Percentiles rank a stretch among this genome's conserved stretches.
phyloP scores from a whole-genome alignment of 2,329 filamentous ascomycete species.

The Pseudopyricularia javanii region DNA sequence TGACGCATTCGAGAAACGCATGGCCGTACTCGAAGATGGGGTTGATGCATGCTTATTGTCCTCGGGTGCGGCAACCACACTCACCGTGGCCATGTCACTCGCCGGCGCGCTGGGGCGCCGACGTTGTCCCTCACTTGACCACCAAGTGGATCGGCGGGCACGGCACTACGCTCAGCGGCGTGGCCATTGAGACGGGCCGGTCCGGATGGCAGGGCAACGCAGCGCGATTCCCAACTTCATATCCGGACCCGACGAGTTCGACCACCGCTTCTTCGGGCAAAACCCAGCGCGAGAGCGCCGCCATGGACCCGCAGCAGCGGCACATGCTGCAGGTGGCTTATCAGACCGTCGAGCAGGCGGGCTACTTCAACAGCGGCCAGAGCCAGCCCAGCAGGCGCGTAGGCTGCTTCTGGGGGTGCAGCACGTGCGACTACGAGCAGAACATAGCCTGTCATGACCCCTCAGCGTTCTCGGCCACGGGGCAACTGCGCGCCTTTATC shows the following conservation, averaged over 20 bases:
- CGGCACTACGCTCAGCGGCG: conserved; percentile 79
- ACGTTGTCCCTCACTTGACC: conserved; percentile 88
- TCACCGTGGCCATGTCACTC: conserved; percentile 80
- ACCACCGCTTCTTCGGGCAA: conserved; percentile 28
- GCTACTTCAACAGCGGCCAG: conserved; percentile 8
- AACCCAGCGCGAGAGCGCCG: conserved; percentile 19
- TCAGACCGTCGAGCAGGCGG: conserved; percentile 20
- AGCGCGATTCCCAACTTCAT: conserved; percentile 51
- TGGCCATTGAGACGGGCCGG: conserved; percentile 78
- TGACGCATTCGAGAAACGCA: conserved; percentile 94
- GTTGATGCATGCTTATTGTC: too few relatives aligned
- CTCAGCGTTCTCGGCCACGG: conserved; percentile 23
- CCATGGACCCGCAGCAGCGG: conserved; percentile 27
- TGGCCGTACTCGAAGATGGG: conserved; percentile 90
- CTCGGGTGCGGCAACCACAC: conserved; percentile 74
- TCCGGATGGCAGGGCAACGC: conserved; percentile 87
- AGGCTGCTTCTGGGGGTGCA: conserved; percentile 24
- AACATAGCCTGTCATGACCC: conserved; percentile 23
- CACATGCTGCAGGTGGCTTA: conserved; percentile 25
- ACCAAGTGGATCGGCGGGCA: conserved; percentile 98
- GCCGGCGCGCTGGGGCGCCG: conserved; percentile 78
- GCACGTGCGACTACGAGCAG: conserved; percentile 24
- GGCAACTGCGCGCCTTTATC: conserved; percentile 18
- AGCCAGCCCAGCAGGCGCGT: conserved; percentile 8
- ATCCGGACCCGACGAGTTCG: conserved; percentile 16